A percentile compares a stretch with the other conserved stretches of the same genome.
phyloP scores from a whole-genome alignment of 2,329 filamentous ascomycete genomes.

The Trichoderma koningiopsis region DNA sequence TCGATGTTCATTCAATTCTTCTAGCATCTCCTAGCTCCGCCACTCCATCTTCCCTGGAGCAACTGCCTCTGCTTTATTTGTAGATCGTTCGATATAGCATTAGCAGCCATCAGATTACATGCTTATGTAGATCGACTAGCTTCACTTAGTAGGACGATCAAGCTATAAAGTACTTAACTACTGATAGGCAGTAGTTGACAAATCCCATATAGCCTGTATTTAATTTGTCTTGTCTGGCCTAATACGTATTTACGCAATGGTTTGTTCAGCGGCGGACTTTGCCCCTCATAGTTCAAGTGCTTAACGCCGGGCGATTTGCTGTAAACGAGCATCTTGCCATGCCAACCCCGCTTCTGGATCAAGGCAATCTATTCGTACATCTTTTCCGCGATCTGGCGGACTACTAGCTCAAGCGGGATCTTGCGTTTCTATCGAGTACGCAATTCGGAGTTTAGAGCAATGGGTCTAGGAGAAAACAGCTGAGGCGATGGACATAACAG shows the following conservation, averaged over 20 bases:
- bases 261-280: conserved; percentile 1
- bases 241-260: neutral
- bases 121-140: neutral
- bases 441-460: conserved; percentile 14
- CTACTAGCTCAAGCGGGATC: neutral
- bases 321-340: neutral
- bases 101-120: neutral
- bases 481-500: conserved; percentile 13
- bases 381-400: neutral
- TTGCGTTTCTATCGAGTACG: neutral
- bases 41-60: neutral
- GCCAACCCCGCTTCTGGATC: conserved; percentile 5
- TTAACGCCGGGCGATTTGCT: neutral
- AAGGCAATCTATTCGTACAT: neutral
- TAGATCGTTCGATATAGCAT: neutral
- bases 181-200: neutral
- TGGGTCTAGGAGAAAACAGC: neutral
- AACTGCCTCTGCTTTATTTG: neutral
- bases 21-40: neutral
- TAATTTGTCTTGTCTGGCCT: too few relatives aligned
- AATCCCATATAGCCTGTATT: too few relatives aligned
- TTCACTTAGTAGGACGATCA: neutral
- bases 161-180: neutral
- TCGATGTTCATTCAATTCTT: neutral
- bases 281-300: neutral